These are phyloP conservation scores for Luvunga scandens DNA, from an alignment of 345 rosid species.

Conservation along the genomic window DNA sequence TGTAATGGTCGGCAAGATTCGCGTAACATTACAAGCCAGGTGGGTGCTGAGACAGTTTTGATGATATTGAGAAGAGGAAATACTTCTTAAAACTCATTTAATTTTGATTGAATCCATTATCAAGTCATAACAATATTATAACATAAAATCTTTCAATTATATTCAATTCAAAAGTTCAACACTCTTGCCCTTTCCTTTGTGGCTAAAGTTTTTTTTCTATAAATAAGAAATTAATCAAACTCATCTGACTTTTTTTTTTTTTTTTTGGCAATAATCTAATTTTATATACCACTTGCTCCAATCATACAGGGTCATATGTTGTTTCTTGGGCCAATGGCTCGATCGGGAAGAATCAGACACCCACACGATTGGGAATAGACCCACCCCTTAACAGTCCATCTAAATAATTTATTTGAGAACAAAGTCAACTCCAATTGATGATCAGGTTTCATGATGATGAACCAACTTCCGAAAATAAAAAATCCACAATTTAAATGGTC, in stretches of 20 bases:
- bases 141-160: no score
- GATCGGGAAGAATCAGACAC: not conserved
- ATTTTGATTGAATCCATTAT: not conserved
- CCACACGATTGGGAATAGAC: not conserved
- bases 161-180: not conserved
- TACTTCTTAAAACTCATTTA: not conserved
- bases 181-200: constrained; percentile 5
- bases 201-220: constrained; percentile 11
- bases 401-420: not conserved
- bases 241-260: not conserved
- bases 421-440: constrained; percentile 6
- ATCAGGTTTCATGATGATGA: not conserved
- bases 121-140: not conserved
- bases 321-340: not conserved
- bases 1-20: constrained; percentile 6
- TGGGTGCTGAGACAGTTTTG: constrained; percentile 1
- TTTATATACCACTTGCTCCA: not conserved
- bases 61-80: not conserved
- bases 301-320: not conserved
- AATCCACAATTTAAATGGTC: not conserved
- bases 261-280: not conserved
- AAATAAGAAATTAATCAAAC: not conserved
- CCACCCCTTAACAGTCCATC: not conserved
- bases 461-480: not conserved
- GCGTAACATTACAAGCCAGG: not conserved